These are phyloP conservation scores for Graphilbum ipis-grandicollis DNA, from an alignment of 2,329 filamentous ascomycete species.

Conservation along the genomic window DNA sequence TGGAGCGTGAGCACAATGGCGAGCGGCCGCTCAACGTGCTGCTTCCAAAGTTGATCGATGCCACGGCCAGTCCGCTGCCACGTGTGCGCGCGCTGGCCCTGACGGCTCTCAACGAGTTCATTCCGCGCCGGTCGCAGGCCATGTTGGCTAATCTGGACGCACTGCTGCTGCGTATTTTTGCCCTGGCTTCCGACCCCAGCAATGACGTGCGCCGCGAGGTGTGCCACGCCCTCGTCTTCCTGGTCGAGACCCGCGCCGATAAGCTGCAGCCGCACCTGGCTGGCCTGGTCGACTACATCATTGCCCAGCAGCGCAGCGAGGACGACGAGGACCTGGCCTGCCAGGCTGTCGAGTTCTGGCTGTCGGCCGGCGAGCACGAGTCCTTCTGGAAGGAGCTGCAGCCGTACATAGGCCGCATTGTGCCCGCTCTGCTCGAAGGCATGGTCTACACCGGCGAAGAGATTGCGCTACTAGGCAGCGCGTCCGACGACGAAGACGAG, in stretches of 20 bases:
- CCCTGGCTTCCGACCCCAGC: conserved; percentile 57
- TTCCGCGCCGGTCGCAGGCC: conserved; percentile 67
- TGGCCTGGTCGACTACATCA: conserved; percentile 83
- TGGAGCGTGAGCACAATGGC: conserved; percentile 77
- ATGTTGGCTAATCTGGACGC: conserved; percentile 66
- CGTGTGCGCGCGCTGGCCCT: conserved; percentile 70
- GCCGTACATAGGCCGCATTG: conserved; percentile 67
- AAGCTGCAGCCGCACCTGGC: conserved; percentile 78
- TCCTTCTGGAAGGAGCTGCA: conserved; percentile 59
- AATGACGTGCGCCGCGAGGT: conserved; percentile 81
- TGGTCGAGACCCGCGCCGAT: conserved; percentile 80
- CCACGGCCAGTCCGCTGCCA: conserved; percentile 57
- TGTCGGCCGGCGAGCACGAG: conserved; percentile 78
- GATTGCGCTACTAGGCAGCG: conserved; percentile 66
- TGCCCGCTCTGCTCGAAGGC: conserved; percentile 77
- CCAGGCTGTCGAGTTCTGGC: conserved; percentile 95
- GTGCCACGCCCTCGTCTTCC: conserved; percentile 79
- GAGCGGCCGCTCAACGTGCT: conserved; percentile 77
- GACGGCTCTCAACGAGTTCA: conserved; percentile 79
- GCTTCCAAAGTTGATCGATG: conserved; percentile 78
- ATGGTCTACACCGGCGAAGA: conserved; percentile 97
- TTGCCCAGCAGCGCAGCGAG: conserved; percentile 70
- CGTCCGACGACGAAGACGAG: conserved; percentile 76
- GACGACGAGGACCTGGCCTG: conserved; percentile 81
- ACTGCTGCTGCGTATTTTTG: conserved; percentile 69